phyloP scores from a whole-genome alignment of 2,329 filamentous ascomycete species.

The Aureobasidium sp. region DNA sequence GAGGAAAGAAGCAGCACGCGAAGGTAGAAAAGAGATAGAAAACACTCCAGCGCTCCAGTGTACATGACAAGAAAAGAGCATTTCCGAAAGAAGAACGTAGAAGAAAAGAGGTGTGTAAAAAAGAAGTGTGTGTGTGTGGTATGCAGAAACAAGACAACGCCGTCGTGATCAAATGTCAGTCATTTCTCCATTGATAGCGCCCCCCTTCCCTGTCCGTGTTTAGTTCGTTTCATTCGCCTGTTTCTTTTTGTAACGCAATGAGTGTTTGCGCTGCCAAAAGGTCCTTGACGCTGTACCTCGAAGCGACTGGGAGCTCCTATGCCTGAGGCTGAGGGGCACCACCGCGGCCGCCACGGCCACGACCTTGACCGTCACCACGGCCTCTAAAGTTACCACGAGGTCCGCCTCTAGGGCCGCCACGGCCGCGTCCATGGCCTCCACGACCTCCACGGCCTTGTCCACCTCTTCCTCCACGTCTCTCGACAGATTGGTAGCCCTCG shows the following conservation, averaged over 20 bases:
- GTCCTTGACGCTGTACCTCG: not conserved
- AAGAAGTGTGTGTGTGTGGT: not conserved
- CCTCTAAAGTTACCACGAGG: constrained; percentile 20
- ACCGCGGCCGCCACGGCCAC: constrained; percentile 33
- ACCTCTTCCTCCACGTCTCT: constrained; percentile 19
- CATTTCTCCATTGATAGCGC: constrained; percentile 6
- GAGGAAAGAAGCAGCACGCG: not conserved
- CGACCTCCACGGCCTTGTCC: constrained; percentile 33
- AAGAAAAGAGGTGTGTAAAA: not conserved
- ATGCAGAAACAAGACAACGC: constrained; percentile 8
- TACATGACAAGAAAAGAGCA: not conserved
- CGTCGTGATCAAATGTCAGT: constrained; percentile 7
- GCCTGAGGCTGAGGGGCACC: not conserved
- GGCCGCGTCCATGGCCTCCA: constrained; percentile 24
- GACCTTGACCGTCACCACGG: constrained; percentile 18
- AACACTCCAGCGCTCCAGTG: not conserved
- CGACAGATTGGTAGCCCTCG: constrained; percentile 66
- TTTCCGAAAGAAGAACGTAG: not conserved
- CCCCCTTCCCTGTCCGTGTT: not conserved
- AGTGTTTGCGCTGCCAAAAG: not conserved
- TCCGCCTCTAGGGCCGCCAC: constrained; percentile 24
- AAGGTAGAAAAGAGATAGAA: not conserved
- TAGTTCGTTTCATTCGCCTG: not conserved
- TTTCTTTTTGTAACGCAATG: not conserved
- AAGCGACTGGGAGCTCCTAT: not conserved